phyloP scores from a whole-genome alignment of 257 asterid species.

The Solanum chmielewskii region DNA sequence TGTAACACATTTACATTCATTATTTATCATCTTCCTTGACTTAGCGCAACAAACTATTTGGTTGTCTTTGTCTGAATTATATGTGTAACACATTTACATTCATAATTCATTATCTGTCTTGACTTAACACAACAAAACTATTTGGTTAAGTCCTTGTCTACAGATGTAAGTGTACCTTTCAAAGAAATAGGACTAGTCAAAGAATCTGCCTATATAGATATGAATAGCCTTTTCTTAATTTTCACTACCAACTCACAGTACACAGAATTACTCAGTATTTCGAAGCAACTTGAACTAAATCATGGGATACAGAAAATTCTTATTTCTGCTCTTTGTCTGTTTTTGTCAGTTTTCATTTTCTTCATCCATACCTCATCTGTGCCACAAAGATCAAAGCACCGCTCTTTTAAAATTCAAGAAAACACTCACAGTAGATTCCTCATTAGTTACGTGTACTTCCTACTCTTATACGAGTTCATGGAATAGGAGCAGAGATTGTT shows the following conservation, averaged over 20 bases:
- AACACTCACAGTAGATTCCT: background rate
- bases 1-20: background rate
- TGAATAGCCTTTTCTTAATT: background rate
- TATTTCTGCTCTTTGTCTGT: background rate
- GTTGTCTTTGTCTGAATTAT: background rate
- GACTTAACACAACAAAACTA: background rate
- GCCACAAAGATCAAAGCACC: background rate
- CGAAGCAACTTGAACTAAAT: background rate
- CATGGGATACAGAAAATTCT: background rate
- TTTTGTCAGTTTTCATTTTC: background rate
- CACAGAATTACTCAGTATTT: background rate
- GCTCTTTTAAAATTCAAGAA: background rate
- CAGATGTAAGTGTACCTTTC: background rate
- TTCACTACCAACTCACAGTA: background rate
- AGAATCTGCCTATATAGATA: no score
- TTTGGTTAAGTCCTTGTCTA: background rate
- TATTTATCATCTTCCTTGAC: background rate
- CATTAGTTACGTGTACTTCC: background rate
- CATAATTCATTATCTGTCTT: background rate
- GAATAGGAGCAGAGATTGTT: slow-evolving; percentile 11
- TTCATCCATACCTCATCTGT: background rate
- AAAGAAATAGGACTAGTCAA: no score
- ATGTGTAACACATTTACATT: background rate
- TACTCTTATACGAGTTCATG: background rate
- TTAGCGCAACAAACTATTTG: background rate